Conservation (phyloP, 345 rosid genomes). For the Isatis tinctoria region DNA sequence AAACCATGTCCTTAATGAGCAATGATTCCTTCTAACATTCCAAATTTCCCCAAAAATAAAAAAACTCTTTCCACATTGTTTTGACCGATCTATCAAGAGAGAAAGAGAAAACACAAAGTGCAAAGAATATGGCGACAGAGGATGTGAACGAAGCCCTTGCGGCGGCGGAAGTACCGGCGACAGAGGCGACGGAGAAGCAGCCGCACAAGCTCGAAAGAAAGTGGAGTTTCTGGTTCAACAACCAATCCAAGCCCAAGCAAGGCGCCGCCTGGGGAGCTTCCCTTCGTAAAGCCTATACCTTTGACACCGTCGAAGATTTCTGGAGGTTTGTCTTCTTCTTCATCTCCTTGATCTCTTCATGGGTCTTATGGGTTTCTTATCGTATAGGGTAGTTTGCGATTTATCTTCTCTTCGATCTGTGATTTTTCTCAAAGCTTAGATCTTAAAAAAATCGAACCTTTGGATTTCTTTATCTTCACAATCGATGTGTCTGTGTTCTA, state of each 20-base stretch:
- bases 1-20: neutral
- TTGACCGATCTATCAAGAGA: neutral
- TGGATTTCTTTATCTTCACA: too few relatives aligned
- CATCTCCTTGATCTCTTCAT: neutral
- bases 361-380: neutral
- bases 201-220: constrained; percentile 72
- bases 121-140: constrained; percentile 50
- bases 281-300: constrained; percentile 71
- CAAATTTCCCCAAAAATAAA: neutral
- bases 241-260: constrained; percentile 68
- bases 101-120: neutral
- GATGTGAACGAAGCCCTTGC: constrained; percentile 32
- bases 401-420: constrained; percentile 1
- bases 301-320: constrained; percentile 94
- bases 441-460: neutral
- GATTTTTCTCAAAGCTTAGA: neutral
- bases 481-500: too few relatives aligned
- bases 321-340: constrained; percentile 57
- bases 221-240: constrained; percentile 93
- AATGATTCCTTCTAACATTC: neutral
- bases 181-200: constrained; percentile 30
- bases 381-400: neutral
- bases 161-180: constrained; percentile 21
- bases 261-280: constrained; percentile 89
- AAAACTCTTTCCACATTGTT: neutral